A percentile compares a stretch with the other conserved stretches of the same genome.
Evolutionary conservation across 208 protist species (phyloP).

Genomic region (Leishmania tarentolae): DNA sequence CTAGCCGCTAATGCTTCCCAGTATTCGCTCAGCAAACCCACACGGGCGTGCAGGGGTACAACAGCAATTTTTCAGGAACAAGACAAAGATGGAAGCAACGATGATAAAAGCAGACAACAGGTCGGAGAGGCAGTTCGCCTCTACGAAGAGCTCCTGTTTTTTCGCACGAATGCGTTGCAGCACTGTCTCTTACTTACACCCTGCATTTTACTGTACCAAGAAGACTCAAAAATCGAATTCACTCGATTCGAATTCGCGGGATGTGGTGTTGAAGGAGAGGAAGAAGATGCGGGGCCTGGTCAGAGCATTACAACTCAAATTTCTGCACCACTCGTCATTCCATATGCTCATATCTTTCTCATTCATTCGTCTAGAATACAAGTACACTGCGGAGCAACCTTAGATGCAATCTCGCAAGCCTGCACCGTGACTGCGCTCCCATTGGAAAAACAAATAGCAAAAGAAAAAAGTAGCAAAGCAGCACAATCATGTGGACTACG

Average conservation of each 20-base stretch:
- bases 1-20: not conserved
- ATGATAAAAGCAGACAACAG: not conserved
- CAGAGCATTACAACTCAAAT: not conserved
- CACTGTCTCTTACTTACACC: not conserved
- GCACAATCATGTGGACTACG: not conserved
- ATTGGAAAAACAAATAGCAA: constrained; percentile 1
- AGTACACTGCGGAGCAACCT: not conserved
- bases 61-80: not conserved
- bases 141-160: not conserved
- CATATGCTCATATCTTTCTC: not conserved
- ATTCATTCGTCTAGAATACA: constrained; percentile 1
- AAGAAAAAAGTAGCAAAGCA: not conserved
- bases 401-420: not conserved
- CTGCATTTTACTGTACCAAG: not conserved
- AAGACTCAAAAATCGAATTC: not conserved
- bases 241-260: not conserved
- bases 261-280: not conserved
- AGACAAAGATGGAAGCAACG: not conserved
- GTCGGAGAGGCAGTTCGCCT: not conserved
- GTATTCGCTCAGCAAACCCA: not conserved
- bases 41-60: not conserved
- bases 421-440: not conserved
- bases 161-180: not conserved
- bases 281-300: not conserved
- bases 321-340: not conserved